Evolutionary conservation across 257 asterid genomes (phyloP), one percentile per base, ranked within the genome.

Genomic region (Petrea volubilis): DNA sequence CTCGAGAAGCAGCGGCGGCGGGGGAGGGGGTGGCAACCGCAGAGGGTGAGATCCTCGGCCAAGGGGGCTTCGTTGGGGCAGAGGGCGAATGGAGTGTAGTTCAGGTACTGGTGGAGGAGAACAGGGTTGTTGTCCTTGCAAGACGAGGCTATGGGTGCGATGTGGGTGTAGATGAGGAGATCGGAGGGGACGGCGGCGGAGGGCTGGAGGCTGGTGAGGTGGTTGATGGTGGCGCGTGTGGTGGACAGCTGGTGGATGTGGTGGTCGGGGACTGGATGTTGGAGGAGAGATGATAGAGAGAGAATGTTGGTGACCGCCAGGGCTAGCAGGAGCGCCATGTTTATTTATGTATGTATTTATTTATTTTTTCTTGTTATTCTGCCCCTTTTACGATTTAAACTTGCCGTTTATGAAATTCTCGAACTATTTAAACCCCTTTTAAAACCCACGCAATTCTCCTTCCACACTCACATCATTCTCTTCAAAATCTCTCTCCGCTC

Each of bases 11-110:
- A 91, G 17, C 99, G 88, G 74, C 99, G 90, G 81, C 99, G 89
- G 23, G 99, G 99, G 50, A 94, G 91, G 68, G 99, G 99, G 80
- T 88, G 96, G 86, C 99, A 94, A 64, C 99, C 99, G 3, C 95
- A 77, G 76, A 91, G 86, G 3, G 91, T 86, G 46, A 94, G 95
- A 9, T 90, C 85, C 61, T 94, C 99, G 0, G 91, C 90, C 4
- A 91, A 10, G 40, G 83, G 72, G 41, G 87, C 27, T 53, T 94
- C 99, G 60, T 73, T 27, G 25, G 99, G 99, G 77, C 99, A 94
- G 60, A 83, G 73, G 24, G 80, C 15, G 53, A 91, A 94, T 0
- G 97, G 93, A 3, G 96, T 88, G 81, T 94, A 94, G 81, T 85
- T 94, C 99, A 91, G 91, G 79, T 84, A 94, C 41, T 62, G 83